These are phyloP conservation scores for Boletales sp. DNA, from an alignment of 768 basidiomycete species.

Conservation along the genomic window DNA sequence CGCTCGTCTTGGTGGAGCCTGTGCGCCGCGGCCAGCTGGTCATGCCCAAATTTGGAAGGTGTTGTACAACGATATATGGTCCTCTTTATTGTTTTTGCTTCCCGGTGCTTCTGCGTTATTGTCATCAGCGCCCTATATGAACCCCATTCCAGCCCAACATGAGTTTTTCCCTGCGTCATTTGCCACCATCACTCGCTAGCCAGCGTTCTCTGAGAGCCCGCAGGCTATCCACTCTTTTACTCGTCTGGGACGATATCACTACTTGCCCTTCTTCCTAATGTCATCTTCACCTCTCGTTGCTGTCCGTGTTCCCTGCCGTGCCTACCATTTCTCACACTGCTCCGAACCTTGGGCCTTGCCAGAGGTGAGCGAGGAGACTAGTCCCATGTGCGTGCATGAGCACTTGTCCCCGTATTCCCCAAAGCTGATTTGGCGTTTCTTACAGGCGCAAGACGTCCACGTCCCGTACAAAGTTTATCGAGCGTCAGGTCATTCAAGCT, in stretches of 20 bases:
- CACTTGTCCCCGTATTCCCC: neutral
- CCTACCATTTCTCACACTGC: constrained; percentile 9
- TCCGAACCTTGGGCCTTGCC: constrained; percentile 24
- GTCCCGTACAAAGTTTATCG: constrained; percentile 45
- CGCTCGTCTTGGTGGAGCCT: too few relatives aligned
- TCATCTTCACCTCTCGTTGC: constrained; percentile 3
- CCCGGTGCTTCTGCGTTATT: constrained; percentile 5
- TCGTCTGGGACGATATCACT: constrained; percentile 24
- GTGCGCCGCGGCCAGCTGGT: neutral
- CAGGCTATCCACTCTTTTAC: constrained; percentile 23
- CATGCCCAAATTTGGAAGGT: constrained; percentile 16
- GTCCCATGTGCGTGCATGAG: constrained; percentile 19
- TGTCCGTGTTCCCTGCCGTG: constrained; percentile 7
- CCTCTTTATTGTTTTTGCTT: constrained; percentile 14
- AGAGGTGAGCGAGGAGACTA: constrained; percentile 7
- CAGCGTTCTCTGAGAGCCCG: constrained; percentile 22
- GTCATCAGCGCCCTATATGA: constrained; percentile 21
- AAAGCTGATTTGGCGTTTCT: neutral
- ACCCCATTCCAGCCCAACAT: neutral
- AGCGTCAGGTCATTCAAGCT: constrained; percentile 54
- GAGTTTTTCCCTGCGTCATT: neutral
- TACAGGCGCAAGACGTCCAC: constrained; percentile 21
- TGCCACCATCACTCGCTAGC: neutral
- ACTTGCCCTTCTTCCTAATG: constrained; percentile 1
- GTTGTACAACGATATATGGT: constrained; percentile 12